phyloP scores from a whole-genome alignment of 176 grass and related monocot species.

The Phyllostachys edulis region DNA sequence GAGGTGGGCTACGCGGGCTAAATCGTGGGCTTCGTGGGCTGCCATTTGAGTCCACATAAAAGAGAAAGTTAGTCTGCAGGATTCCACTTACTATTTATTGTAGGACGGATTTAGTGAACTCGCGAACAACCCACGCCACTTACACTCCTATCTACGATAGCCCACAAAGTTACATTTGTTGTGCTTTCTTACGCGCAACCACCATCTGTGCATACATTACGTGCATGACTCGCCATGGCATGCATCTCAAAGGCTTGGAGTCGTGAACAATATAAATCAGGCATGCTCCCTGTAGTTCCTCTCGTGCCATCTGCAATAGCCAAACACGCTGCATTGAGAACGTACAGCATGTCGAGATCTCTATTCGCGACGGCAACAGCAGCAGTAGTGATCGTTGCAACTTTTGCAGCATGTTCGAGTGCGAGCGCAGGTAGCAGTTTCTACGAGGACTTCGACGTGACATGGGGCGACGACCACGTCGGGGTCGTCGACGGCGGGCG shows the following conservation, averaged over 20 bases:
- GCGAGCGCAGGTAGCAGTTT: not conserved
- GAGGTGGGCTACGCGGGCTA: no score
- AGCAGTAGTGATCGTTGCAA: not conserved
- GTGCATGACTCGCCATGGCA: not conserved
- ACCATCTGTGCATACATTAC: not conserved
- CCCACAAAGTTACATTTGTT: not conserved
- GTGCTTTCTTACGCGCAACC: not conserved
- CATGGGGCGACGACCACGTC: slow-evolving; percentile 36
- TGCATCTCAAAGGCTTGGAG: not conserved
- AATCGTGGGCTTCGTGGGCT: no score
- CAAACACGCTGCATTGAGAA: no score
- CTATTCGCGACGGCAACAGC: not conserved
- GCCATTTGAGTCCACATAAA: no score
- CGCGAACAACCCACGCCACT: no score
- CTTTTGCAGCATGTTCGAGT: not conserved
- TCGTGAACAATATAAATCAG: not conserved
- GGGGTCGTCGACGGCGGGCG: slow-evolving; percentile 16
- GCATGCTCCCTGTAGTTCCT: not conserved
- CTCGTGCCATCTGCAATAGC: not conserved
- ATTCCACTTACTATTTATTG: no score
- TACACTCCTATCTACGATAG: no score
- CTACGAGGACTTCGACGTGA: not conserved
- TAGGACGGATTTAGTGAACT: no score
- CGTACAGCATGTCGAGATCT: not conserved
- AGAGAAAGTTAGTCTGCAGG: no score